Percentiles rank a stretch among this genome's conserved stretches.
Evolutionary conservation across 257 asterid species (phyloP).

Genomic region (Nicotiana sylvestris): DNA sequence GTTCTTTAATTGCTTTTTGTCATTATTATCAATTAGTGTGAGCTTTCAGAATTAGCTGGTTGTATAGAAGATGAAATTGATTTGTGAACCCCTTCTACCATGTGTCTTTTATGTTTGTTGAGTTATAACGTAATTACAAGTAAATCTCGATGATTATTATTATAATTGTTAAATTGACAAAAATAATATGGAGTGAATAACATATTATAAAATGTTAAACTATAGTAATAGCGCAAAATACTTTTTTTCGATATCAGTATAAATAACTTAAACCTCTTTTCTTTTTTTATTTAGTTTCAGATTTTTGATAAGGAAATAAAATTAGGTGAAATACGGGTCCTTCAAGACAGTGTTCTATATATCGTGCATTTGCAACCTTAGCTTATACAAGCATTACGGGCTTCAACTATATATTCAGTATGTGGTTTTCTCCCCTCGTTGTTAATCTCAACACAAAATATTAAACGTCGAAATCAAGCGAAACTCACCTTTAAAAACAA

Average conservation of each 20-base stretch:
- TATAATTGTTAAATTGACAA: no score
- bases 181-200: no score
- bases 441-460: neutral
- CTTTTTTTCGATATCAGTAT: no score
- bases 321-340: no score
- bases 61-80: neutral
- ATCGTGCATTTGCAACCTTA: neutral
- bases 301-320: no score
- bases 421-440: neutral
- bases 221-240: no score
- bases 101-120: neutral
- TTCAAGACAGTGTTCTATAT: no score
- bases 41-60: neutral
- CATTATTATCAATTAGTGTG: neutral
- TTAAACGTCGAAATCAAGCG: neutral
- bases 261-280: no score
- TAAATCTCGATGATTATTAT: no score
- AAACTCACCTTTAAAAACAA: neutral
- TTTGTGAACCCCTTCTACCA: neutral
- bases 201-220: no score
- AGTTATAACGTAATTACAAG: neutral
- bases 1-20: conserved; percentile 1
- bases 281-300: no score
- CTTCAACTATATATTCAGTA: neutral
- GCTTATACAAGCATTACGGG: neutral